These are phyloP conservation scores for Termitomyces eurrhizus DNA, from an alignment of 768 basidiomycete genomes.

Conservation along the genomic window DNA sequence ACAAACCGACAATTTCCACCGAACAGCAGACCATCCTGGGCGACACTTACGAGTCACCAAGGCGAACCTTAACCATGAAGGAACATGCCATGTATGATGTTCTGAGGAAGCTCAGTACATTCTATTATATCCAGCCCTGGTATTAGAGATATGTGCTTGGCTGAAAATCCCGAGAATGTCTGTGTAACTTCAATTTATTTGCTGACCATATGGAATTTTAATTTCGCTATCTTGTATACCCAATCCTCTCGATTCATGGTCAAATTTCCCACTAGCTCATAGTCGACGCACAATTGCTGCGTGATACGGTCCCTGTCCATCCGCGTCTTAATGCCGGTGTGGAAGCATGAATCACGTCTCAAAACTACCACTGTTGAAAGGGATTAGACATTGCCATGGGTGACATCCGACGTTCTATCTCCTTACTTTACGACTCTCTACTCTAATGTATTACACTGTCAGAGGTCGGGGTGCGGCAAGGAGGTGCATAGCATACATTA, in stretches of 20 bases:
- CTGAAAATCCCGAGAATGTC: neutral
- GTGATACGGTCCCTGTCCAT: too few relatives aligned
- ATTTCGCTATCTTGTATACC: neutral
- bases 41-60: neutral
- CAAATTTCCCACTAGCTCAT: neutral
- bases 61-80: neutral
- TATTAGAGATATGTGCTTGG: neutral
- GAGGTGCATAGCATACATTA: too few relatives aligned
- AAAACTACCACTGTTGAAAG: neutral
- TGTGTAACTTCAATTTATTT: neutral
- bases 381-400: slow-evolving; percentile 74
- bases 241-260: neutral
- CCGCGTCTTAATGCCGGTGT: slow-evolving; percentile 65
- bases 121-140: neutral
- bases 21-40: neutral
- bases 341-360: neutral
- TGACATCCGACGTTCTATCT: slow-evolving; percentile 70
- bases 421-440: slow-evolving; percentile 48
- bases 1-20: neutral
- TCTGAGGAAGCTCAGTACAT: slow-evolving; percentile 3
- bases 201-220: neutral
- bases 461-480: slow-evolving; percentile 16
- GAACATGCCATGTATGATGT: slow-evolving; percentile 3
- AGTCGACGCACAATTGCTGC: neutral
- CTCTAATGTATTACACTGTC: slow-evolving; percentile 61